Percentiles rank a stretch among this genome's conserved stretches.
phyloP scores from a whole-genome alignment of 2,329 filamentous ascomycete species.

The Monosporascus ibericus region DNA sequence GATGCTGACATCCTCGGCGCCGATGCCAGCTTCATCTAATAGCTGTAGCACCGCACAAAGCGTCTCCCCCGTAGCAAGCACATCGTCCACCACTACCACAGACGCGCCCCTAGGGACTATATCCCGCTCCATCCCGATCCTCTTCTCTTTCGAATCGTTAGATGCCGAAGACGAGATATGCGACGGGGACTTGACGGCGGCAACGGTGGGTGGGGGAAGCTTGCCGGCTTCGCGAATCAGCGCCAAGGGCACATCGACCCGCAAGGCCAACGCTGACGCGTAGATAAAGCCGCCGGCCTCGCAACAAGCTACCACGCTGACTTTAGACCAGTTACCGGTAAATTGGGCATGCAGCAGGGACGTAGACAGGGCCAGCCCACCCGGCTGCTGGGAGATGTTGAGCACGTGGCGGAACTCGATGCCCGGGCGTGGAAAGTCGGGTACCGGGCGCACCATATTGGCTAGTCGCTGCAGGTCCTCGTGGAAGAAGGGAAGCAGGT shows the following conservation, averaged over 20 bases:
- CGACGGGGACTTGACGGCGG: slow-evolving; percentile 40
- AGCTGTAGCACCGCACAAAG: slow-evolving; percentile 47
- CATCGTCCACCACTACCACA: slow-evolving; percentile 56
- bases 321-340: slow-evolving; percentile 36
- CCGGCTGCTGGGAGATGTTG: slow-evolving; percentile 43
- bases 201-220: slow-evolving; percentile 50
- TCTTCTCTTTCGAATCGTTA: slow-evolving; percentile 20
- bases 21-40: slow-evolving; percentile 35
- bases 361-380: slow-evolving; percentile 45
- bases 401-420: slow-evolving; percentile 56
- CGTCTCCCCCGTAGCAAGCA: slow-evolving; percentile 50
- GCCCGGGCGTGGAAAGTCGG: slow-evolving; percentile 43
- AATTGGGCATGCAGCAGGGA: slow-evolving; percentile 43
- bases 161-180: slow-evolving; percentile 44
- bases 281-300: slow-evolving; percentile 53
- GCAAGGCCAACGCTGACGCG: slow-evolving; percentile 42
- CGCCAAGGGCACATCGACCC: slow-evolving; percentile 35
- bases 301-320: slow-evolving; percentile 43
- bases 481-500: slow-evolving; percentile 40
- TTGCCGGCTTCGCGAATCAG: slow-evolving; percentile 52
- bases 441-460: slow-evolving; percentile 41
- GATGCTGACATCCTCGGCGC: slow-evolving; percentile 35
- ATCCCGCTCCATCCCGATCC: slow-evolving; percentile 44
- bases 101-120: slow-evolving; percentile 31
- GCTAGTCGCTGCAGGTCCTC: slow-evolving; percentile 39